These are phyloP conservation scores for Hypoxylon fragiforme DNA, from an alignment of 495 filamentous ascomycete genomes.

Conservation along the genomic window DNA sequence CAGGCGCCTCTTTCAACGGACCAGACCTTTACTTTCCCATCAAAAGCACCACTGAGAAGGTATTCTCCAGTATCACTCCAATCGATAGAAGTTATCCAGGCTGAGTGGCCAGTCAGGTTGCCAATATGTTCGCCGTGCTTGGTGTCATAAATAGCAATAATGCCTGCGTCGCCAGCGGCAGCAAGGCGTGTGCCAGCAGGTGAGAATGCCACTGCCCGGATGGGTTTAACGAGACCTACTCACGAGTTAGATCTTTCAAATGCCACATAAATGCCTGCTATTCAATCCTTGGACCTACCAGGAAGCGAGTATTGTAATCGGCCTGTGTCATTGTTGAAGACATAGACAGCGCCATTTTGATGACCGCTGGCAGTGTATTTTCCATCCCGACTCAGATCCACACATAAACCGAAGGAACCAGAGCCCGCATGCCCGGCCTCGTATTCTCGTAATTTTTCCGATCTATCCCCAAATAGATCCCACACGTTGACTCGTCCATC, in stretches of 20 bases:
- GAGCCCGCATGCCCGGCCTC: constrained; percentile 78
- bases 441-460: constrained; percentile 70
- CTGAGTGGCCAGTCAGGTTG: constrained; percentile 74
- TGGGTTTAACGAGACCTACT: constrained; percentile 79
- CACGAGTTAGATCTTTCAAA: constrained; percentile 7
- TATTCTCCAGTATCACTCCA: constrained; percentile 96
- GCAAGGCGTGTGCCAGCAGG: constrained; percentile 82
- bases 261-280: neutral
- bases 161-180: constrained; percentile 85
- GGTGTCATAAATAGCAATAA: constrained; percentile 91
- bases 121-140: constrained; percentile 88
- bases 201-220: constrained; percentile 83
- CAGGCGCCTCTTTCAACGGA: constrained; percentile 77
- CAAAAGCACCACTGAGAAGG: constrained; percentile 81
- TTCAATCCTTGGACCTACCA: constrained; percentile 52
- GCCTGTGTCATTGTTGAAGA: constrained; percentile 89
- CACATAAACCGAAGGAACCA: constrained; percentile 75
- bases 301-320: constrained; percentile 83
- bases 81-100: constrained; percentile 86
- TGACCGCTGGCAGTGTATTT: constrained; percentile 88
- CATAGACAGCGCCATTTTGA: constrained; percentile 89
- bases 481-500: constrained; percentile 88
- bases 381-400: constrained; percentile 79
- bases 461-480: constrained; percentile 61
- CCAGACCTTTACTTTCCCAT: constrained; percentile 96